Conservation (phyloP, 768 basidiomycete species). For the Lentinula sp. region DNA sequence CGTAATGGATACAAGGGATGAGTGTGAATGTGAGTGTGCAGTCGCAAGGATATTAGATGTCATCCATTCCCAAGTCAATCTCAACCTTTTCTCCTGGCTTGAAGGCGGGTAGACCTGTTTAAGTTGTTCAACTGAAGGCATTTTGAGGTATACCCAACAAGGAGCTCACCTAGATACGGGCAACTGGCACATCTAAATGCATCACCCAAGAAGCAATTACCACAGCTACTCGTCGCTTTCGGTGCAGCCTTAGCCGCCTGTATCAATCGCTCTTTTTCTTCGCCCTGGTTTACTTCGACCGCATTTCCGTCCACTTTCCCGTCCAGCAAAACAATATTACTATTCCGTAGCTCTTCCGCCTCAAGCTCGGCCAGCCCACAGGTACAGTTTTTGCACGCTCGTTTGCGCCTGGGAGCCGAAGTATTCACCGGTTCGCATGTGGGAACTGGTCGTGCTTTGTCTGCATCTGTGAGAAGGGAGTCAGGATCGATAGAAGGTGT, state of each 20-base stretch:
- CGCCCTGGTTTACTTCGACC: conserved; percentile 41
- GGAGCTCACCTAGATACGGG: conserved; percentile 83
- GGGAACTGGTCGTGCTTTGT: conserved; percentile 72
- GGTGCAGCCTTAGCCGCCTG: conserved; percentile 65
- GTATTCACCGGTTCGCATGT: conserved; percentile 61
- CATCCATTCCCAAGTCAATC: conserved; percentile 85
- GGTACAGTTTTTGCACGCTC: conserved; percentile 93
- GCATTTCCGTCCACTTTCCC: conserved; percentile 55
- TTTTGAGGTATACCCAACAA: not conserved
- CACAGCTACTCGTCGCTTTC: conserved; percentile 94
- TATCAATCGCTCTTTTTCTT: conserved; percentile 60
- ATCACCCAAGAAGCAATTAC: conserved; percentile 95
- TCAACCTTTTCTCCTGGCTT: conserved; percentile 98
- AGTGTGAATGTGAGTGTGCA: not conserved
- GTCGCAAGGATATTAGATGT: conserved; percentile 44
- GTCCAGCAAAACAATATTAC: conserved; percentile 65
- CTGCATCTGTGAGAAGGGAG: conserved; percentile 75
- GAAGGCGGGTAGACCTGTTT: conserved; percentile 91
- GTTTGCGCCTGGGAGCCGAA: conserved; percentile 62
- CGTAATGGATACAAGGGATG: no score
- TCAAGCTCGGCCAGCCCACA: conserved; percentile 96
- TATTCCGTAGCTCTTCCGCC: conserved; percentile 62
- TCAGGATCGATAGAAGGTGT: conserved; percentile 79
- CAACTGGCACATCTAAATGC: conserved; percentile 96
- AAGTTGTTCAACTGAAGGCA: conserved; percentile 6